Conservation (phyloP, 768 basidiomycete genomes). For the Exidia glandulosa region DNA sequence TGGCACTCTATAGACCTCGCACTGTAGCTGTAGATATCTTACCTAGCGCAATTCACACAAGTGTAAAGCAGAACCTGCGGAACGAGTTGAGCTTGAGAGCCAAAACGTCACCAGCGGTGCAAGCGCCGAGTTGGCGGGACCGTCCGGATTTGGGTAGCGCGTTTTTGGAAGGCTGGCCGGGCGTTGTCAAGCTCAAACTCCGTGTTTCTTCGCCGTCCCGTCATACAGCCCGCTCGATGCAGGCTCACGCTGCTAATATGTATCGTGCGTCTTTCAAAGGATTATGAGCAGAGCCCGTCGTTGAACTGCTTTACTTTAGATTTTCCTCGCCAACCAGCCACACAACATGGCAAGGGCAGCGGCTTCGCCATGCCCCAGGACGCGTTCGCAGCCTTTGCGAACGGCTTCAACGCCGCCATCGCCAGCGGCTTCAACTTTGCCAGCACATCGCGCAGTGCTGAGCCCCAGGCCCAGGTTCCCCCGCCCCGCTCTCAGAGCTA, state of each 20-base stretch:
- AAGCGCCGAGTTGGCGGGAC: no score
- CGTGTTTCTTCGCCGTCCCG: background rate
- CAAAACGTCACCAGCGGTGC: no score
- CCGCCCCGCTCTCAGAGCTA: background rate
- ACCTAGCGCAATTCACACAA: no score
- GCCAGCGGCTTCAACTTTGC: background rate
- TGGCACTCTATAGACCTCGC: no score
- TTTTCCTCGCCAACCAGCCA: background rate
- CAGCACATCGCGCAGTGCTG: background rate
- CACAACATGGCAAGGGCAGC: background rate
- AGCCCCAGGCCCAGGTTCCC: background rate
- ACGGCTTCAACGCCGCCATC: background rate
- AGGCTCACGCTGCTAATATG: background rate
- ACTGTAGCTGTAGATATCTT: no score
- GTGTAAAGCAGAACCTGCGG: no score
- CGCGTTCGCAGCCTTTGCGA: background rate
- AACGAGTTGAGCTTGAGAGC: no score
- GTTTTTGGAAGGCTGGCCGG: no score
- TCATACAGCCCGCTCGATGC: background rate
- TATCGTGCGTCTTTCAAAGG: background rate
- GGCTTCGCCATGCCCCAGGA: background rate
- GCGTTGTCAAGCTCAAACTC: no score
- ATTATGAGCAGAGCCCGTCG: background rate
- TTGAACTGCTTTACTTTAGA: background rate
- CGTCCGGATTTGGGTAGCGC: no score